phyloP scores from a whole-genome alignment of 2,329 filamentous ascomycete species.

The Graphilbum ipis-grandicollis region DNA sequence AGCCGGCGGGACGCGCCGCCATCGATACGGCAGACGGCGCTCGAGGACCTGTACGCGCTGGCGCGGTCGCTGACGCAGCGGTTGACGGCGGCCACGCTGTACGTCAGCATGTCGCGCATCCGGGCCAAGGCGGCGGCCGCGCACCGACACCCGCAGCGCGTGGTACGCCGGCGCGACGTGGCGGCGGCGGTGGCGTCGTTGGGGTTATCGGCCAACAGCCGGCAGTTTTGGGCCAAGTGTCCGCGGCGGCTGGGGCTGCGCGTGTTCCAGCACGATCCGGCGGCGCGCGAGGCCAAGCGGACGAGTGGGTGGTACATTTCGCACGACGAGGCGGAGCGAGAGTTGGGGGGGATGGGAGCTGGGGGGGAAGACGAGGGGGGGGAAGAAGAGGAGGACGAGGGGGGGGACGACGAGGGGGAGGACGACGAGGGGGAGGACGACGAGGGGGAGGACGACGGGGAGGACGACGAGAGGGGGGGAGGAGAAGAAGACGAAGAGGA shows the following conservation, averaged over 20 bases:
- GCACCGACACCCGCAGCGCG: conserved; percentile 12
- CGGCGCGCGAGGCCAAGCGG: neutral
- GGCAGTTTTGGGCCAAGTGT: conserved; percentile 27
- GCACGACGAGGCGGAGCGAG: conserved; percentile 5
- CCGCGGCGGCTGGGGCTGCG: conserved; percentile 31
- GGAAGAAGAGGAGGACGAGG: too few species aligned
- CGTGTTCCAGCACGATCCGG: conserved; percentile 21
- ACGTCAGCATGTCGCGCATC: conserved; percentile 52
- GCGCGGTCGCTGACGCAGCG: conserved; percentile 49
- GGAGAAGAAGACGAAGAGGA: neutral
- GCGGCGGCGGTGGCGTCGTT: conserved; percentile 30
- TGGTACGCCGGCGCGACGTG: conserved; percentile 29
- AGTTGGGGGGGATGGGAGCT: too few species aligned
- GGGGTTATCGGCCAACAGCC: conserved; percentile 20
- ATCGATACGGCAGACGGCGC: conserved; percentile 54
- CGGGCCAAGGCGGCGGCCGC: conserved; percentile 27
- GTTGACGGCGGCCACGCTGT: conserved; percentile 49
- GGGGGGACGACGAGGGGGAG: too few species aligned
- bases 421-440: conserved; percentile 1
- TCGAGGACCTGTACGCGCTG: conserved; percentile 60
- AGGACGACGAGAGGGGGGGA: conserved; percentile 4
- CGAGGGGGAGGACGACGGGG: conserved; percentile 2
- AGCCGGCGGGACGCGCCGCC: conserved; percentile 45
- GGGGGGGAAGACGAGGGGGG: too few species aligned
- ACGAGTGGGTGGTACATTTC: conserved; percentile 1